A percentile compares a stretch with the other conserved stretches of the same genome.
phyloP scores from a whole-genome alignment of 2,329 filamentous ascomycete species.

The Dactylellina parvicollis region DNA sequence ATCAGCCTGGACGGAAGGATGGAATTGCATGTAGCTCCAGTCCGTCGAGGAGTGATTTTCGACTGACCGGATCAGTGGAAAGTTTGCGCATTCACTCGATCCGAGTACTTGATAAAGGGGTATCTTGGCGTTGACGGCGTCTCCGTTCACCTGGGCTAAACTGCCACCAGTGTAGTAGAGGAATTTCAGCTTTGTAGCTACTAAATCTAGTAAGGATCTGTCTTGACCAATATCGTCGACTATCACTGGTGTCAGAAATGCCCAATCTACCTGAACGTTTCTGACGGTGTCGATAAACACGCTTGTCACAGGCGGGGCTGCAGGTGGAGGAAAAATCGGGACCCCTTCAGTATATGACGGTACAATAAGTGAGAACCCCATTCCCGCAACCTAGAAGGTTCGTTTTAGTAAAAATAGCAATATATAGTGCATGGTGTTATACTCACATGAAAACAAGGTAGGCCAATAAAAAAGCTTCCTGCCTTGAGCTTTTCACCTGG shows the following conservation, averaged over 20 bases:
- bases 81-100: not conserved
- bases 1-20: not conserved
- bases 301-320: constrained; percentile 5
- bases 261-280: constrained; percentile 3
- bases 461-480: not conserved
- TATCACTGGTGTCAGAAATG: constrained; percentile 1
- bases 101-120: not conserved
- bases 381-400: not conserved
- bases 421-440: not conserved
- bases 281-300: constrained; percentile 10
- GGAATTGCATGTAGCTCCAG: constrained; percentile 2
- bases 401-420: too few relatives aligned
- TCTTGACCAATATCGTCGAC: constrained; percentile 2
- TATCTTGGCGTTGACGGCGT: constrained; percentile 1
- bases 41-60: not conserved
- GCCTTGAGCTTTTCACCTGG: not conserved
- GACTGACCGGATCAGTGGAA: not conserved
- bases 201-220: not conserved
- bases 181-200: not conserved
- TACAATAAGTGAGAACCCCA: not conserved
- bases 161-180: not conserved
- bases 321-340: constrained; percentile 3
- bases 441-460: constrained; percentile 9
- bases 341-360: not conserved
- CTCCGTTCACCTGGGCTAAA: not conserved